phyloP scores from a whole-genome alignment of 1,139 yeast genomes.

The Maudiozyma humilis region DNA sequence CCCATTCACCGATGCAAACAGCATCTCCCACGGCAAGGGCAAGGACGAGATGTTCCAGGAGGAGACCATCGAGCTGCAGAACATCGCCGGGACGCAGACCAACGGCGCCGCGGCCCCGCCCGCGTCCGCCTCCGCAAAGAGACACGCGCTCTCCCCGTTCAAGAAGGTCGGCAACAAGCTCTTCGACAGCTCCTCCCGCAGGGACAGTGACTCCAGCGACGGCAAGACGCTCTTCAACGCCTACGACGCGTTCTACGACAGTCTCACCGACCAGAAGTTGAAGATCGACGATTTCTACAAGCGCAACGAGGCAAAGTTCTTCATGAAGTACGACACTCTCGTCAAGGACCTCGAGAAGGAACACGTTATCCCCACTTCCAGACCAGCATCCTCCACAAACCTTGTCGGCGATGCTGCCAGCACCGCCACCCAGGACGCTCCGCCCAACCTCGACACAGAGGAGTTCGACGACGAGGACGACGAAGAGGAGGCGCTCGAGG shows the following conservation, averaged over 20 bases:
- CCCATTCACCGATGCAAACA: constrained; percentile 1
- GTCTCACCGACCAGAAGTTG: constrained; percentile 46
- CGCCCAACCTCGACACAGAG: no score
- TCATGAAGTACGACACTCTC: constrained; percentile 43
- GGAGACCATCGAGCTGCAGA: constrained; percentile 27
- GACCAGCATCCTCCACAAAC: neutral
- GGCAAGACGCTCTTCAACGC: constrained; percentile 24
- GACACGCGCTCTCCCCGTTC: constrained; percentile 8
- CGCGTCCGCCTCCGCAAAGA: neutral
- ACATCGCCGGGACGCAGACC: constrained; percentile 10
- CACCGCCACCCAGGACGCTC: neutral
- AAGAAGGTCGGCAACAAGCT: constrained; percentile 12
- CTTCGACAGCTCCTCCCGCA: constrained; percentile 16
- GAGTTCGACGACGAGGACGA: constrained; percentile 7
- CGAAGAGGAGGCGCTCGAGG: constrained; percentile 26
- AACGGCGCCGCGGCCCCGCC: no score
- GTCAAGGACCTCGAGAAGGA: constrained; percentile 38
- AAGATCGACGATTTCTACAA: constrained; percentile 56
- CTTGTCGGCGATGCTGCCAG: neutral
- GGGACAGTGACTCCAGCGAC: constrained; percentile 26
- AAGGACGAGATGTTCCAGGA: constrained; percentile 18
- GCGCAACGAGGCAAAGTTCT: constrained; percentile 43
- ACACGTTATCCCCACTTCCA: constrained; percentile 12
- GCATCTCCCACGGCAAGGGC: neutral
- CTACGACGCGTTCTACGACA: constrained; percentile 41